These are phyloP conservation scores for Incumbomyces lentus DNA, from an alignment of 2,329 filamentous ascomycete genomes.

Conservation along the genomic window DNA sequence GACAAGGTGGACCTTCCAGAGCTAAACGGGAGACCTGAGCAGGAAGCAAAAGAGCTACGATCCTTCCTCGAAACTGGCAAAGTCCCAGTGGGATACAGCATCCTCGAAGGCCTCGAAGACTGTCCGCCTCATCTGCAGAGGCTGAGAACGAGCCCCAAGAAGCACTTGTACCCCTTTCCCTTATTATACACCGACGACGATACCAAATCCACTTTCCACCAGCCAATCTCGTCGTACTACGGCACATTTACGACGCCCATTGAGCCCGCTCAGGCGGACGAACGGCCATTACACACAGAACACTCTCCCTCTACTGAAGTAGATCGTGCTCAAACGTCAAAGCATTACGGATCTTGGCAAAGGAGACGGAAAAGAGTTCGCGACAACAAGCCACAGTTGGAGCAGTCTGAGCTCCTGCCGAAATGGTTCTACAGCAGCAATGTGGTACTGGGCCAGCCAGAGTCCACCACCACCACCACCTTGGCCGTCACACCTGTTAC, in stretches of 20 bases:
- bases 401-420: slow-evolving; percentile 10
- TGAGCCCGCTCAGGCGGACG: too few species aligned
- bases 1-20: background rate
- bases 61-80: background rate
- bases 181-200: background rate
- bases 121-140: background rate
- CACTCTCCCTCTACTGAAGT: too few species aligned
- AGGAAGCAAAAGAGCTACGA: background rate
- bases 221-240: background rate
- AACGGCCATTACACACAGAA: background rate
- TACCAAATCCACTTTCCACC: background rate
- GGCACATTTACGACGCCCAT: too few species aligned
- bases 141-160: background rate
- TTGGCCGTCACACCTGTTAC: background rate
- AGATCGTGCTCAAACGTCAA: background rate
- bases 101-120: background rate
- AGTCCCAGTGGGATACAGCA: background rate
- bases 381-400: slow-evolving; percentile 7
- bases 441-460: slow-evolving; percentile 3
- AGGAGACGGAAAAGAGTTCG: slow-evolving; percentile 14
- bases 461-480: background rate
- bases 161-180: background rate
- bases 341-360: slow-evolving; percentile 14
- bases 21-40: background rate
- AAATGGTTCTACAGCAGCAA: slow-evolving; percentile 17